Conservation (phyloP, 2,329 filamentous ascomycete species). For the Colletotrichum acutatum region DNA sequence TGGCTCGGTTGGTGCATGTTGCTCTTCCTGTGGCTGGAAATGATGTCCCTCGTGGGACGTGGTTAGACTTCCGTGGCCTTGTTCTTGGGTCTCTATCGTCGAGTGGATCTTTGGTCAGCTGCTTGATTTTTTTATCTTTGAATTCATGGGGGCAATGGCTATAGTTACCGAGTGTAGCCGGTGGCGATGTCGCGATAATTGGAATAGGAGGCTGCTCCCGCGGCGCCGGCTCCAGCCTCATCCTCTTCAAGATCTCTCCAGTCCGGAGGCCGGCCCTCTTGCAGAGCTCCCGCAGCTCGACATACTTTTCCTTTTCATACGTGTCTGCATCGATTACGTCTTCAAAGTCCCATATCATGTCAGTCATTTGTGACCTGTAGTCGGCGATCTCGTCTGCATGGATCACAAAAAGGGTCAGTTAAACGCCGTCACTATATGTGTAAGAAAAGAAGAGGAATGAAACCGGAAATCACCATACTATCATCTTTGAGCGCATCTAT, state of each 20-base stretch:
- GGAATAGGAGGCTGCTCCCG: slow-evolving; percentile 6
- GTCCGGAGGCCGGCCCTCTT: slow-evolving; percentile 61
- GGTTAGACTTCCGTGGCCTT: background rate
- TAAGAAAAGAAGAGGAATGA: too few species aligned
- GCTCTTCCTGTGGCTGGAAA: background rate
- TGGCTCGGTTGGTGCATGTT: background rate
- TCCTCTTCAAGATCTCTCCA: slow-evolving; percentile 61
- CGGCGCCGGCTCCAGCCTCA: slow-evolving; percentile 57
- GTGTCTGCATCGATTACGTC: slow-evolving; percentile 61
- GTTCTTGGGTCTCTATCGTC: background rate
- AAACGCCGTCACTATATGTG: background rate
- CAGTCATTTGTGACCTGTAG: slow-evolving; percentile 58
- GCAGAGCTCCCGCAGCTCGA: slow-evolving; percentile 58
- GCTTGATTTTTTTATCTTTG: background rate
- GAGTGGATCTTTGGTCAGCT: background rate
- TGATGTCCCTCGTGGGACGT: background rate
- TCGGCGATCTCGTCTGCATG: slow-evolving; percentile 60
- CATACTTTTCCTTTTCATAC: slow-evolving; percentile 63
- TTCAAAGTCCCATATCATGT: slow-evolving; percentile 67
- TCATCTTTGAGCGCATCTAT: slow-evolving; percentile 64
- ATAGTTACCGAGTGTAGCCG: slow-evolving; percentile 1
- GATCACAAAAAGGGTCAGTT: background rate
- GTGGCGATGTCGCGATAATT: slow-evolving; percentile 7
- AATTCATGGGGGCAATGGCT: background rate
- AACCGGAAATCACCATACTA: slow-evolving; percentile 51